A percentile compares a stretch with the other conserved stretches of the same genome.
phyloP scores from a whole-genome alignment of 2,329 filamentous ascomycete genomes.

The Leptographium procerum region DNA sequence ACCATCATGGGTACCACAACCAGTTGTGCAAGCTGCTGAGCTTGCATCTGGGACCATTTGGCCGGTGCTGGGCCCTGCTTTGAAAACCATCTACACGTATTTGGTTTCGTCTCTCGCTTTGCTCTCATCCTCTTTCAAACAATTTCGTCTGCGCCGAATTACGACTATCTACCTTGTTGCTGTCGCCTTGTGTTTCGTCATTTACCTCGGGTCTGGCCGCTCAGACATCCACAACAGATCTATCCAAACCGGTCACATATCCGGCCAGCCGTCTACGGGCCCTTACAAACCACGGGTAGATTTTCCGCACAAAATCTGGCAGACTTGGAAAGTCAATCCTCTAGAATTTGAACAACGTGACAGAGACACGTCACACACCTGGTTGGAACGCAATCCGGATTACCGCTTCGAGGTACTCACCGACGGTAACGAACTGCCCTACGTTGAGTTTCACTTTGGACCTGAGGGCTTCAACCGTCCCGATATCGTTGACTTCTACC shows the following conservation, averaged over 20 bases:
- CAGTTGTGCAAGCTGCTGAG: conserved; percentile 2
- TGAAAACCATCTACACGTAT: not conserved
- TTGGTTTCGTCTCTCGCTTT: not conserved
- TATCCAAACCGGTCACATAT: not conserved
- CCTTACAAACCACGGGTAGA: conserved; percentile 8
- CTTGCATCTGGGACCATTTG: not conserved
- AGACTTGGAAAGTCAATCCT: conserved; percentile 63
- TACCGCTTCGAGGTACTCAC: conserved; percentile 60
- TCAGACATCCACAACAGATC: not conserved
- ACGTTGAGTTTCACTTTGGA: conserved; percentile 58
- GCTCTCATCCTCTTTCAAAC: conserved; percentile 3
- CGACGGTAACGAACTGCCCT: conserved; percentile 54
- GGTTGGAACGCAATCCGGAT: conserved; percentile 53
- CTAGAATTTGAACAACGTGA: conserved; percentile 56
- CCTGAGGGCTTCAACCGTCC: conserved; percentile 52
- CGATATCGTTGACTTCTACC: conserved; percentile 52
- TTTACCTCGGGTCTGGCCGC: conserved; percentile 1
- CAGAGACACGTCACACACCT: conserved; percentile 47
- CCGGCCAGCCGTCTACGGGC: not conserved
- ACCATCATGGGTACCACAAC: conserved; percentile 3
- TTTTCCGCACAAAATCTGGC: conserved; percentile 63
- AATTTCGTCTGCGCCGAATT: conserved; percentile 8
- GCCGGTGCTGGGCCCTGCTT: not conserved
- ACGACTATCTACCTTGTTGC: conserved; percentile 8
- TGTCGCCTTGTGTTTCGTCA: conserved; percentile 1